Conservation (phyloP, 2,329 filamentous ascomycete genomes). For the Xylaria sp. region DNA sequence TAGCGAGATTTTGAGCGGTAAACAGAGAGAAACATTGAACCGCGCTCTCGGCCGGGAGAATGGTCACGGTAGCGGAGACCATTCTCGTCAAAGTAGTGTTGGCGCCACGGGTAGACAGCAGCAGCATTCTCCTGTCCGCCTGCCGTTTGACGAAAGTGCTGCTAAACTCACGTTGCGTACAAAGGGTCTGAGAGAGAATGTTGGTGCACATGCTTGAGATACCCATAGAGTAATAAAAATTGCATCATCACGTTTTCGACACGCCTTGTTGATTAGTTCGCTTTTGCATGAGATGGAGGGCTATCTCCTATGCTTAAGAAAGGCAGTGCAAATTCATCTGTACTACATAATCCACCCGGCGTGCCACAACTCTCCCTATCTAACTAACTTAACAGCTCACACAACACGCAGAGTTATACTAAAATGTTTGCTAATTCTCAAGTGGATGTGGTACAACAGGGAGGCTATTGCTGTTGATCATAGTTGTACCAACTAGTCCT, state of each 20-base stretch:
- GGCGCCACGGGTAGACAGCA: constrained; percentile 13
- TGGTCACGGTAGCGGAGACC: constrained; percentile 13
- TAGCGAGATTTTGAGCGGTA: constrained; percentile 47
- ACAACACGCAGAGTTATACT: background rate
- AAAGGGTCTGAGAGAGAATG: constrained; percentile 65
- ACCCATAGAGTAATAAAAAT: constrained; percentile 27
- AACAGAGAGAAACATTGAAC: constrained; percentile 56
- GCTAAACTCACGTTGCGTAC: constrained; percentile 63
- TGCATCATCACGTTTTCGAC: background rate
- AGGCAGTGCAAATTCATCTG: background rate
- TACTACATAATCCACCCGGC: background rate
- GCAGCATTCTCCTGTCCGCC: constrained; percentile 40
- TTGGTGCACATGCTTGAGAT: constrained; percentile 47
- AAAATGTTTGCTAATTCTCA: background rate
- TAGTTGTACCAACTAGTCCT: background rate
- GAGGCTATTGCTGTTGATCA: background rate
- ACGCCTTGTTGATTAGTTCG: background rate
- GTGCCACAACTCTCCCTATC: background rate
- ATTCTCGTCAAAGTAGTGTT: constrained; percentile 32
- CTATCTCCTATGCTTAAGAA: background rate
- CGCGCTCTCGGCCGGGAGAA: constrained; percentile 48
- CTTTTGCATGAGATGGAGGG: background rate
- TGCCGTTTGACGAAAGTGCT: constrained; percentile 60
- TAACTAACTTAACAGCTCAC: background rate
- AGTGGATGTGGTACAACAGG: background rate